Base-by-base conservation (phyloP, 2,329 filamentous ascomycete genomes). In the Colletotrichum camelliae region DNA sequence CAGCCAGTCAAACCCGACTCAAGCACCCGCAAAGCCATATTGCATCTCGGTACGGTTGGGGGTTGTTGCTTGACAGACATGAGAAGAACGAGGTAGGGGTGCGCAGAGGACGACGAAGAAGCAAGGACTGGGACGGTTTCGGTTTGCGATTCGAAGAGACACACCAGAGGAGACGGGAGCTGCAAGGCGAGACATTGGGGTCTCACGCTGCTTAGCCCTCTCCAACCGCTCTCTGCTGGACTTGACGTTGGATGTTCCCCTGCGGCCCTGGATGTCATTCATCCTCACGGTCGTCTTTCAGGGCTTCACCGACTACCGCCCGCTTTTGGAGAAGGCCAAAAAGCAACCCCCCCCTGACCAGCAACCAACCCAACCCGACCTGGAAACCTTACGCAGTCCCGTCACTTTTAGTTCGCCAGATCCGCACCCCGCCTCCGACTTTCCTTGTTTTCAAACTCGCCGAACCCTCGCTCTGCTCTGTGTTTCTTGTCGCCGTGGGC, bases 381-480 rank as follows among this genome's bases (percentile, higher is more conserved):
- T 48, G 43, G 43, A 48, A 48, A 48, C 43, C 43, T 48, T 48
- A 48, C 43, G 43, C 43, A 21, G 43, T 48, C 43, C 43, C 43
- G 43, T 48, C 43, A 21, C 43, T 48, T 33, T 33, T 33, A 61
- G 57, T 52, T 75, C 70, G 73, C 70, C 73, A 75, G 33, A 73
- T 68, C 33, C 62, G 70, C 73, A 65, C 73, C 73, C 73, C 73
- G 73, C 73, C 73, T 75, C 73, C 64, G 70, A 64, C 57, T 75
- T 73, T 68, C 73, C 70, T 68, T 73, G 70, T 75, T 73, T 73
- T 65, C 57, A 75, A 48, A 58, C 15, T 55, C 52, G 35, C 70
- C 58, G 70, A 74, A 75, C 39, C 62, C 31, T 67, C 61, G 61
- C 64, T 73, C 70, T 67, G 48, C 66, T 67, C 62, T 48, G 16